phyloP scores from a whole-genome alignment of 2,329 filamentous ascomycete genomes.

The Aspergillus sojae region DNA sequence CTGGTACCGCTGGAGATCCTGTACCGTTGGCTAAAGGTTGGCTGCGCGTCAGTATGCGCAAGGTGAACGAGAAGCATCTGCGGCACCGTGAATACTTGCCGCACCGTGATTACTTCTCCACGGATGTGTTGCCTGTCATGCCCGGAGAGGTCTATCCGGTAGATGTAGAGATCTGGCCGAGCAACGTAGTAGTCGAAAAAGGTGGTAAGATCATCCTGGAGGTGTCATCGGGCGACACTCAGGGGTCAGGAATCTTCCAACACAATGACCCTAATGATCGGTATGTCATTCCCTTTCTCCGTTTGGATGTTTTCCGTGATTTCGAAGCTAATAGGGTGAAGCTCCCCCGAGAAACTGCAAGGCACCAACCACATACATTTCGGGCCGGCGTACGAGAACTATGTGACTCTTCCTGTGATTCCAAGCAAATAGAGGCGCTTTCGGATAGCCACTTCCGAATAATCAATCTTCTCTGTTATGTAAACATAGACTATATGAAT shows the following conservation, averaged over 20 bases:
- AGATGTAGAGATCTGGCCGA: conserved; percentile 50
- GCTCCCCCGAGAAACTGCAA: conserved; percentile 47
- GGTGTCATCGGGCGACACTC: conserved; percentile 51
- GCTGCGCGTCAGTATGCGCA: conserved; percentile 56
- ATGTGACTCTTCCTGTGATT: conserved; percentile 53
- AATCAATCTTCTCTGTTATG: background rate
- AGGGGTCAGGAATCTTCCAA: conserved; percentile 53
- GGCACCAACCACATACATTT: conserved; percentile 55
- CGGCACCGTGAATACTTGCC: conserved; percentile 51
- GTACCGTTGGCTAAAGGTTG: conserved; percentile 59
- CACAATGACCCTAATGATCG: conserved; percentile 46
- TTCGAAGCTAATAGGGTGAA: conserved; percentile 18
- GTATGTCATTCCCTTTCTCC: conserved; percentile 19
- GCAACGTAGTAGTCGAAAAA: conserved; percentile 39
- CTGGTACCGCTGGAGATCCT: conserved; percentile 58
- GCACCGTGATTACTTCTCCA: conserved; percentile 54
- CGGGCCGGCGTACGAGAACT: conserved; percentile 47
- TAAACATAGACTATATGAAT: background rate
- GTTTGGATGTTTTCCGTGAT: background rate
- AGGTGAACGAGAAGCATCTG: conserved; percentile 48
- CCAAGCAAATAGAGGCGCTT: conserved; percentile 26
- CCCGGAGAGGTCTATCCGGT: conserved; percentile 55
- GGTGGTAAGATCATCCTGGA: conserved; percentile 35
- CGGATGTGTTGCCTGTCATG: conserved; percentile 51
- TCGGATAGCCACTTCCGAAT: background rate